Conservation (phyloP, 1,284 basidiomycete genomes). For the Leccinum cinnamomeum region DNA sequence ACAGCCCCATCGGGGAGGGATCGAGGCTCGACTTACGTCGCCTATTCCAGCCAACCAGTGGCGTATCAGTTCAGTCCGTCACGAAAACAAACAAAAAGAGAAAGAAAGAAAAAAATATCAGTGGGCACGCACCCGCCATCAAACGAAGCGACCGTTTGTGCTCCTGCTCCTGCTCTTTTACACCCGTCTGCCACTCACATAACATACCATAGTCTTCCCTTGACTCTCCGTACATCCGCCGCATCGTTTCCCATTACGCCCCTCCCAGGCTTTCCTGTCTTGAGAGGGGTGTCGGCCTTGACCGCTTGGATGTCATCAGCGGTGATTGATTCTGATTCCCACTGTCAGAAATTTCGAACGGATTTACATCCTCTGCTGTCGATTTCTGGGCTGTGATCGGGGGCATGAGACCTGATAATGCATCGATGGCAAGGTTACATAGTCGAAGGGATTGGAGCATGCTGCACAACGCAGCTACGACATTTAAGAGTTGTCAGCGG, state of each 20-base stretch:
- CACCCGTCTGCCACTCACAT: constrained; percentile 39
- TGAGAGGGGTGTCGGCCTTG: constrained; percentile 40
- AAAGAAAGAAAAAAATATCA: too few species aligned
- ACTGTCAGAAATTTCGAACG: constrained; percentile 54
- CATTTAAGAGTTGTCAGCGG: constrained; percentile 38
- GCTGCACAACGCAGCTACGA: constrained; percentile 53
- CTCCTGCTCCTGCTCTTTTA: constrained; percentile 41
- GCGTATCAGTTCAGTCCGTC: constrained; percentile 12
- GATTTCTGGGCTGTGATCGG: constrained; percentile 32
- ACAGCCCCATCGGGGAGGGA: constrained; percentile 21
- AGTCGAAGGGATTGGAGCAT: constrained; percentile 49
- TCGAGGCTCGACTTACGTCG: constrained; percentile 44
- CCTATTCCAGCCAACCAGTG: constrained; percentile 27
- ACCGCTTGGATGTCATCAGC: constrained; percentile 20
- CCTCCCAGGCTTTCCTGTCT: constrained; percentile 55
- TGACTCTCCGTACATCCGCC: constrained; percentile 61
- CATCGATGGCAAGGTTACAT: constrained; percentile 77
- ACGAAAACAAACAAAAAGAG: neutral
- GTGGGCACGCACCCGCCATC: constrained; percentile 48
- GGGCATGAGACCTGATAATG: constrained; percentile 58
- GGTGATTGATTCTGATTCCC: constrained; percentile 30
- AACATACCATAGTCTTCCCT: constrained; percentile 58
- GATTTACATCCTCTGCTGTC: constrained; percentile 47
- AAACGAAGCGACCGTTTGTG: constrained; percentile 48
- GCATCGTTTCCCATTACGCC: constrained; percentile 53